Base-by-base conservation (phyloP, 2,329 filamentous ascomycete genomes). In the Cladosporium sp. region DNA sequence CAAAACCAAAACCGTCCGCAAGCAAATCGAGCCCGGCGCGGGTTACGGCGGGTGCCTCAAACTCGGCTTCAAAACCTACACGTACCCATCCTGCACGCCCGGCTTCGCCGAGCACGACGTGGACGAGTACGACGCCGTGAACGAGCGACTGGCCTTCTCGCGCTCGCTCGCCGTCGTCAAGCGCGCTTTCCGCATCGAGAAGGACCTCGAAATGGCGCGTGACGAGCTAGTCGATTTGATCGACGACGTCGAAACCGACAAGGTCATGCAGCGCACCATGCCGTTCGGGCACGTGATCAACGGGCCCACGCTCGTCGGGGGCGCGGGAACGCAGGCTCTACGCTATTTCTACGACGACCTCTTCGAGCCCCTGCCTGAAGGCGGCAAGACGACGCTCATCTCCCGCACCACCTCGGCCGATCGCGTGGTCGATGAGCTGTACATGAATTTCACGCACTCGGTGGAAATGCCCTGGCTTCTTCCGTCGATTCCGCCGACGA, bases 51-150 rank as follows among this genome's bases (percentile, higher is more conserved):
- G 78, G 3, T 62, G 71, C 30, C 64, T 74, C 19, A 69, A 70
- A 50, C 65, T 74, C n/a, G 64, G 67, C 42, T 71, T 74, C 52
- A 69, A 69, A 37, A 68, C 74, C 3, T 83, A 77, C 60, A 74
- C 74, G 0, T 85, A 85, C 57, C 72, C 76, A 11, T 72, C 75
- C 53, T 79, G 69, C 0, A 70, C 80, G 44, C 70, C 80, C 0
- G 87, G 87, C 0, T 90, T 91, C 55, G 86, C 86, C 0, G 86
- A 90, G 66, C 75, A 78, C 17, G 81, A 88, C 50, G 65, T 87
- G 27, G 82, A 86, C 2, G 80, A 85, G 56, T 89, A 82, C 58
- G 78, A 89, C 56, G 72, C 76, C 8, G 72, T 86, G 2, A 78
- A 78, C 0, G 80, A 84, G 1, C 77, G 79, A n/a, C 61, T 89